These are phyloP conservation scores for Cyathus striatus DNA, from an alignment of 768 basidiomycete species.

Conservation along the genomic window DNA sequence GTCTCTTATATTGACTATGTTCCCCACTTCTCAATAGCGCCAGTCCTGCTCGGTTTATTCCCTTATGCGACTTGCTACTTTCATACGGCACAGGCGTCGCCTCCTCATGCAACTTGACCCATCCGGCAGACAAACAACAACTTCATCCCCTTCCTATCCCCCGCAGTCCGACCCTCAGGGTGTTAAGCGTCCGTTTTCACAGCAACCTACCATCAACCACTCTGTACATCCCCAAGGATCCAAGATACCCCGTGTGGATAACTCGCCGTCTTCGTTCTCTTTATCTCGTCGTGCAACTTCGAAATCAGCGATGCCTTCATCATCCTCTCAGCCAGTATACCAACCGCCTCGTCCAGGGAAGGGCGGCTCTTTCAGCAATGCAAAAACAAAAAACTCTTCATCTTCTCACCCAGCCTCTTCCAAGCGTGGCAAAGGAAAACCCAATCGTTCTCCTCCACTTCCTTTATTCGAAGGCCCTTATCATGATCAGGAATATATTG, in stretches of 20 bases:
- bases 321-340: slow-evolving; percentile 11
- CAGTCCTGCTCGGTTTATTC: too few species aligned
- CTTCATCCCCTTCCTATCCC: slow-evolving; percentile 13
- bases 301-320: slow-evolving; percentile 13
- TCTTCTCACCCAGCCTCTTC: slow-evolving; percentile 2
- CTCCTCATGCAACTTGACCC: slow-evolving; percentile 57
- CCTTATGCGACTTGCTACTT: slow-evolving; percentile 48
- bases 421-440: slow-evolving; percentile 7
- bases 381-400: slow-evolving; percentile 2
- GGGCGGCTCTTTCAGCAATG: neutral
- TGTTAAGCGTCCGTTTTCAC: slow-evolving; percentile 44
- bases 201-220: slow-evolving; percentile 30
- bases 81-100: slow-evolving; percentile 44
- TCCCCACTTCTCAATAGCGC: too few species aligned
- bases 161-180: slow-evolving; percentile 8
- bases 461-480: slow-evolving; percentile 23
- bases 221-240: slow-evolving; percentile 9
- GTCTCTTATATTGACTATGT: too few species aligned
- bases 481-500: slow-evolving; percentile 28
- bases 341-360: slow-evolving; percentile 8
- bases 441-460: slow-evolving; percentile 8
- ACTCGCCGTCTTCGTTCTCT: slow-evolving; percentile 7
- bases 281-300: slow-evolving; percentile 1
- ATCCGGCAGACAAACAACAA: slow-evolving; percentile 17
- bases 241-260: slow-evolving; percentile 24